Percentiles rank a stretch among this genome's conserved stretches.
Evolutionary conservation across 2,329 filamentous ascomycete species (phyloP).

Genomic region (Cercospora sp.): DNA sequence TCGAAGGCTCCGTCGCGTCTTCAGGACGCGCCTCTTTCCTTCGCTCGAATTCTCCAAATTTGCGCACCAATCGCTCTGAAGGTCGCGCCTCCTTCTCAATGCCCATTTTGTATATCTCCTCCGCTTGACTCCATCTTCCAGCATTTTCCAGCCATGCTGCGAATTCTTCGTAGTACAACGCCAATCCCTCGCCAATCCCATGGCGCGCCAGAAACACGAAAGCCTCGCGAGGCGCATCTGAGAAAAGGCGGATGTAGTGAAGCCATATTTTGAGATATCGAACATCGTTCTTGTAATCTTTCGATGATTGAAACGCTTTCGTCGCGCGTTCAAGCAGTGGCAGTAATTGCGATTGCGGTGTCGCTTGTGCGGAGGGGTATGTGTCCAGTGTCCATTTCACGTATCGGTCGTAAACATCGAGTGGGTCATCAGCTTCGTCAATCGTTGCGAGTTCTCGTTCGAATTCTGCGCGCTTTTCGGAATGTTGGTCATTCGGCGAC

Average conservation of each 20-base stretch:
- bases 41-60: constrained; percentile 88
- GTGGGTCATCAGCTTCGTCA: constrained; percentile 86
- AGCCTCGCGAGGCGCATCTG: constrained; percentile 87
- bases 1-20: constrained; percentile 67
- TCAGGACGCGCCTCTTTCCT: constrained; percentile 69
- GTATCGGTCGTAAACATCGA: constrained; percentile 95
- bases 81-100: constrained; percentile 87
- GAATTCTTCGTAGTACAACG: constrained; percentile 96
- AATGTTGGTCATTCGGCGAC: constrained; percentile 70
- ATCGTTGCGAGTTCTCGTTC: constrained; percentile 79
- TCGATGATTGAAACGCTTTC: constrained; percentile 78
- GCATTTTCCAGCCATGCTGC: constrained; percentile 86
- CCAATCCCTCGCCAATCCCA: constrained; percentile 79
- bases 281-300: constrained; percentile 92
- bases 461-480: constrained; percentile 77
- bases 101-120: constrained; percentile 89
- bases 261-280: constrained; percentile 93
- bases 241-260: constrained; percentile 89
- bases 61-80: constrained; percentile 75
- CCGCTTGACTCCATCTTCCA: constrained; percentile 83
- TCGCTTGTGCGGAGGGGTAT: constrained; percentile 91
- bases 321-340: constrained; percentile 89
- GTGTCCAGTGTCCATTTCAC: constrained; percentile 95
- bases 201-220: constrained; percentile 91
- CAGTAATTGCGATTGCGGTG: constrained; percentile 84